These are phyloP conservation scores for Fusarium verrucosum DNA, from an alignment of 2,329 filamentous ascomycete genomes.

Conservation along the genomic window DNA sequence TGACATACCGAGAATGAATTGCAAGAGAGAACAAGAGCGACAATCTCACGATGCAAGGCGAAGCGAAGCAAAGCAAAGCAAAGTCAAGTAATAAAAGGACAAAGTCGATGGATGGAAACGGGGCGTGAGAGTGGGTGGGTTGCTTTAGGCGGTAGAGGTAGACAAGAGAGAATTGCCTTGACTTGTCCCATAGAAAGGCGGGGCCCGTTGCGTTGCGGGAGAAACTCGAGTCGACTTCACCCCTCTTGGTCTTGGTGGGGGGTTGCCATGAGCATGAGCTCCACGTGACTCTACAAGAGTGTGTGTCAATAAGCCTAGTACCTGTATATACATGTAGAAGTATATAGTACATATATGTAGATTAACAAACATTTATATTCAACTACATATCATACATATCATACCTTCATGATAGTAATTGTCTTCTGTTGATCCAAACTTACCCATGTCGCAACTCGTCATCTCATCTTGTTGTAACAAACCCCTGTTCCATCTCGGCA, in stretches of 20 bases:
- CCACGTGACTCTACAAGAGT: slow-evolving; percentile 46
- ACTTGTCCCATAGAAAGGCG: slow-evolving; percentile 40
- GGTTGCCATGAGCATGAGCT: slow-evolving; percentile 45
- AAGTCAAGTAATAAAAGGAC: no score
- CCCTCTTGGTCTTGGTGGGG: slow-evolving; percentile 44
- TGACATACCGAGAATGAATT: slow-evolving; percentile 32
- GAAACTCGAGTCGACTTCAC: slow-evolving; percentile 41
- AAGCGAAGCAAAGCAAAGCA: slow-evolving; percentile 31
- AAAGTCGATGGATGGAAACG: slow-evolving; percentile 37
- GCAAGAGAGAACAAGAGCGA: slow-evolving; percentile 21
- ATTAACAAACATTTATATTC: no score
- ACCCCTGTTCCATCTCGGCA: slow-evolving; percentile 13
- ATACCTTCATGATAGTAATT: no score
- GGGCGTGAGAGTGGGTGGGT: slow-evolving; percentile 28
- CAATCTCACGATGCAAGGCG: slow-evolving; percentile 37
- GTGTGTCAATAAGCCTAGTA: slow-evolving; percentile 29
- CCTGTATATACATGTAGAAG: background rate
- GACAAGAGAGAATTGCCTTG: slow-evolving; percentile 19
- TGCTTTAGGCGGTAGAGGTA: slow-evolving; percentile 40
- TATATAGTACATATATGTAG: no score
- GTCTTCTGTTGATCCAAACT: background rate
- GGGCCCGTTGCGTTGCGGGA: slow-evolving; percentile 46
- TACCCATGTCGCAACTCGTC: slow-evolving; percentile 7
- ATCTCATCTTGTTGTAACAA: slow-evolving; percentile 13
- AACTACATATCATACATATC: background rate